phyloP scores from a whole-genome alignment of 768 basidiomycete species.

The Leccinum variicolor region DNA sequence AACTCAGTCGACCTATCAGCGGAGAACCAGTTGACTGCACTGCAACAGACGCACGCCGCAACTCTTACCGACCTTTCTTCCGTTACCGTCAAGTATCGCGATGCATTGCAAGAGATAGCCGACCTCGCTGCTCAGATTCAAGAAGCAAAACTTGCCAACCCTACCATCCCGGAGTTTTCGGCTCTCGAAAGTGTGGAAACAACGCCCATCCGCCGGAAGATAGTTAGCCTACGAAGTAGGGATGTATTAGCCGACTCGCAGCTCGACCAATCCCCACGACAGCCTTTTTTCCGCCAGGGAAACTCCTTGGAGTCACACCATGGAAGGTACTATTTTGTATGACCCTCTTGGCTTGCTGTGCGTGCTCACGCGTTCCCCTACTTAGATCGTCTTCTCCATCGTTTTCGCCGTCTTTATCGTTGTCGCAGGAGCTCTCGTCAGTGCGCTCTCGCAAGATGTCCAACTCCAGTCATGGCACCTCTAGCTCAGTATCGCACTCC shows the following conservation, averaged over 20 bases:
- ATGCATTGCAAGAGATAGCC: slow-evolving; percentile 89
- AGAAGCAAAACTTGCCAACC: slow-evolving; percentile 70
- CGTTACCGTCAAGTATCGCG: slow-evolving; percentile 79
- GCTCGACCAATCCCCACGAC: slow-evolving; percentile 50
- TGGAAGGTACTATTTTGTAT: slow-evolving; percentile 55
- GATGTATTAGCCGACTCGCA: slow-evolving; percentile 47
- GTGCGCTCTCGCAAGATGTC: slow-evolving; percentile 83
- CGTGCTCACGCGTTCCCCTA: slow-evolving; percentile 13
- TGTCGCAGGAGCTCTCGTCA: slow-evolving; percentile 95
- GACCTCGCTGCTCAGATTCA: slow-evolving; percentile 89
- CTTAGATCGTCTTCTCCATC: slow-evolving; percentile 88
- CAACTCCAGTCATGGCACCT: slow-evolving; percentile 70
- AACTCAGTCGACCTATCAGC: slow-evolving; percentile 37
- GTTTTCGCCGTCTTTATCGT: slow-evolving; percentile 91
- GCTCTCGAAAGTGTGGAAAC: slow-evolving; percentile 41
- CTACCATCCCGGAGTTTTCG: slow-evolving; percentile 40
- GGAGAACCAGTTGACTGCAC: slow-evolving; percentile 61
- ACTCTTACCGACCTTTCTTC: slow-evolving; percentile 77
- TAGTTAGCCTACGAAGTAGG: slow-evolving; percentile 45
- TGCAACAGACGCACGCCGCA: slow-evolving; percentile 81
- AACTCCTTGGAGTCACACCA: slow-evolving; percentile 86
- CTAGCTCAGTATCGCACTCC: slow-evolving; percentile 63
- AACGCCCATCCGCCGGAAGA: slow-evolving; percentile 48
- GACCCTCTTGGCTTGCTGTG: neutral
- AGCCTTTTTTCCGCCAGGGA: slow-evolving; percentile 86